phyloP scores from a whole-genome alignment of 1,284 basidiomycete species.

The Omphalotus olearius region DNA sequence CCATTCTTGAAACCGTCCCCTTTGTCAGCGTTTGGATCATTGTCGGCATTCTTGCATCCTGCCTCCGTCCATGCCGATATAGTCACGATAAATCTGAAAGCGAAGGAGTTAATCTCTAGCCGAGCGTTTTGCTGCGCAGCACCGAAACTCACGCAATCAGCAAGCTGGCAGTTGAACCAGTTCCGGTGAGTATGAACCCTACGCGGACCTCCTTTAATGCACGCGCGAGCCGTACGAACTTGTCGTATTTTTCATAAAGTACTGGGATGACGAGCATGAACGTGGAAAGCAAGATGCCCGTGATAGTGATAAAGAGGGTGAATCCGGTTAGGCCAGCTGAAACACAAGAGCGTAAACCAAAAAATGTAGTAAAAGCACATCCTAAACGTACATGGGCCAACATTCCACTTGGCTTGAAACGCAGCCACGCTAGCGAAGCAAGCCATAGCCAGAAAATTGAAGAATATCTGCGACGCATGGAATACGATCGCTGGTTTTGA shows the following conservation, averaged over 20 bases:
- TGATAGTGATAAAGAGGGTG: conserved; percentile 73
- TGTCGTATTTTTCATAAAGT: conserved; percentile 83
- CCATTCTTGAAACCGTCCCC: conserved; percentile 68
- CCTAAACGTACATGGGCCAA: conserved; percentile 73
- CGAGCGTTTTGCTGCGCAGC: background rate
- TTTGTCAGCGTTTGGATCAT: conserved; percentile 68
- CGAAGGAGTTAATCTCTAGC: background rate
- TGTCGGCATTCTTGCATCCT: conserved; percentile 78
- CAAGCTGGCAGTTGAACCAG: conserved; percentile 61
- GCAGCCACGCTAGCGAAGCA: conserved; percentile 82
- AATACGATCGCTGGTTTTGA: conserved; percentile 76
- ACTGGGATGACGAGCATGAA: conserved; percentile 78
- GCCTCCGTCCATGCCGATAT: conserved; percentile 77
- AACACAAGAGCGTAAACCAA: conserved; percentile 7
- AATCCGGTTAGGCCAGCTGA: conserved; percentile 83
- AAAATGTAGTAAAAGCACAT: background rate
- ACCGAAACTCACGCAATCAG: conserved; percentile 64
- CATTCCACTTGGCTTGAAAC: conserved; percentile 79
- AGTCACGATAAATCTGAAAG: conserved; percentile 60
- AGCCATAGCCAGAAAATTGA: conserved; percentile 86
- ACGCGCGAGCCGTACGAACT: conserved; percentile 67
- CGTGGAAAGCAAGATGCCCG: conserved; percentile 65
- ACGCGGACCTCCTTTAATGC: conserved; percentile 79
- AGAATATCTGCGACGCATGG: conserved; percentile 74
- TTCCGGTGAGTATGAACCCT: conserved; percentile 71